Evolutionary conservation across 2,329 filamentous ascomycete species (phyloP), one percentile per base, ranked within the genome.

Genomic region (Diplodia scrobiculata): DNA sequence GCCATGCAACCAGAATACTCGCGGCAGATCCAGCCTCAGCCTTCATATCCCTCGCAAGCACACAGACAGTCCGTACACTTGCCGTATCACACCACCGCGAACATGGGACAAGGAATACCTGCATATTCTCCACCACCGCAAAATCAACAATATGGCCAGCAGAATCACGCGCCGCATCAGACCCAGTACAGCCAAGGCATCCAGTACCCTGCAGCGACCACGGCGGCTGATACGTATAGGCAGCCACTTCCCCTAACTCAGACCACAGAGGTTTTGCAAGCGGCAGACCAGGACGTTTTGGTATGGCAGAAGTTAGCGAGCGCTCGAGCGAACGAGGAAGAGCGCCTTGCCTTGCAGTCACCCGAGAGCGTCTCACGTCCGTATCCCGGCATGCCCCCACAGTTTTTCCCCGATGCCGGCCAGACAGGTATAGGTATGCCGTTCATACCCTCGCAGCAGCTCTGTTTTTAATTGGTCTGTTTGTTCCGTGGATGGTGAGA

Each of bases 281-380:
- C 53, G 14, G 64, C 64, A 59, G 65, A 66, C n/a, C 65, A 63
- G 45, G 65, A 66, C 55, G 65, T 66, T 48, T 32, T 66, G 54
- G 54, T 66, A 34, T 66, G 65, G 65, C 65, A 66, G 13, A 66
- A 66, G 29, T 25, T 66, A 21, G 47, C 64, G 14, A 66, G 45
- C 19, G 41, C 54, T 11, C 54, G 60, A 41, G 54, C 65, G 27
- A 25, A 36, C 50, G 55, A 63, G 47, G 50, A 62, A 21, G 53
- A 60, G 11, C 63, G 27, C 32, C 32, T 58, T 25, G 58, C 50
- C 45, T 38, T 62, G 58, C 41, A 50, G 41, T 25, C 48, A 5
- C 58, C 58, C 21, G 54, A 59, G 58, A 32, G 10, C 1, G 48
- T 41, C n/a, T 21, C 34, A 17, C 27, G 45, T 45, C 29, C 27